Evolutionary conservation across 306 rosid species (phyloP).

Genomic region (Carpinus fangiana): DNA sequence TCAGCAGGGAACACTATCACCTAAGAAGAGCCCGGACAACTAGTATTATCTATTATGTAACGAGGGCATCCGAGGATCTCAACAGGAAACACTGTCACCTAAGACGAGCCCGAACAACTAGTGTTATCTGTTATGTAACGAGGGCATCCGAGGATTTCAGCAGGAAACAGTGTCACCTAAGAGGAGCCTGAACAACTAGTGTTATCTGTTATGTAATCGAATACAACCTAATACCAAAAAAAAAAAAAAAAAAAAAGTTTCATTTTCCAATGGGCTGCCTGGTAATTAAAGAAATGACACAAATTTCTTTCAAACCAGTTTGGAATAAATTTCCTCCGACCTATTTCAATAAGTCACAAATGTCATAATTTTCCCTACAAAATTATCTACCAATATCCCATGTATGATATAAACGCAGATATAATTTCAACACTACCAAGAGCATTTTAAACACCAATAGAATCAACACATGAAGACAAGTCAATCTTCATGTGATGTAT

Average conservation of each 20-base stretch:
- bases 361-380: not conserved
- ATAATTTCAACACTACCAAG: not conserved
- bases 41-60: not conserved
- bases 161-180: not conserved
- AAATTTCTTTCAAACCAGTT: too few species aligned
- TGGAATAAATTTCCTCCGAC: too few species aligned
- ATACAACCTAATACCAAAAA: not conserved
- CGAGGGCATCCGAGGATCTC: not conserved
- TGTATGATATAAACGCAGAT: not conserved
- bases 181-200: not conserved
- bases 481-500: not conserved
- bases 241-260: not conserved
- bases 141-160: not conserved
- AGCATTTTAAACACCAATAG: not conserved
- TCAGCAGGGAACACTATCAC: not conserved
- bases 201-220: not conserved
- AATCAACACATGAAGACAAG: not conserved
- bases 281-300: too few species aligned
- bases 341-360: too few species aligned
- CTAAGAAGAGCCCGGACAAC: not conserved
- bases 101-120: not conserved
- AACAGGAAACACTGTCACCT: not conserved
- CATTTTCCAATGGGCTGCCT: not conserved
- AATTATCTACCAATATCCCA: not conserved
- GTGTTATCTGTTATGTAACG: too few species aligned